Percentiles rank a stretch among this genome's conserved stretches.
Evolutionary conservation across 768 basidiomycete species (phyloP).

Genomic region (Leccinellum albellum): DNA sequence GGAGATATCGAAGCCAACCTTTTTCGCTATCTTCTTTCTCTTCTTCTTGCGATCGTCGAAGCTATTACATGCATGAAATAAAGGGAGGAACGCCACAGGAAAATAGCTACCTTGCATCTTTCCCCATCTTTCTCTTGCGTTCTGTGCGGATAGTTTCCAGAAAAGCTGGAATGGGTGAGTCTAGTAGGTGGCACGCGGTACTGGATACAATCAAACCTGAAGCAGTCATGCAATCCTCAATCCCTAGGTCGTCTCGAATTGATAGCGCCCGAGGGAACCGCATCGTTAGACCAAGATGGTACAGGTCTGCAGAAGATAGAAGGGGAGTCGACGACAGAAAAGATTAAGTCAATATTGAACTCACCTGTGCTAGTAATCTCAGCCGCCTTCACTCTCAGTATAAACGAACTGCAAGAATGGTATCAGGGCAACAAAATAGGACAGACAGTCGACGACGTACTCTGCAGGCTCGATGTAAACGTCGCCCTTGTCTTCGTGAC

Average conservation of each 20-base stretch:
- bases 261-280: conserved; percentile 85
- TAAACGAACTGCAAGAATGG: conserved; percentile 68
- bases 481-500: conserved; percentile 82
- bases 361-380: conserved; percentile 78
- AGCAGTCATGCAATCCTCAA: conserved; percentile 70
- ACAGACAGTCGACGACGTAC: conserved; percentile 38
- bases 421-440: background rate
- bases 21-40: conserved; percentile 25
- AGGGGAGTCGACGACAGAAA: background rate
- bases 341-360: conserved; percentile 4
- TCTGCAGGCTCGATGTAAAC: conserved; percentile 87
- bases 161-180: conserved; percentile 40
- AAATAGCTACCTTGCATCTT: conserved; percentile 44
- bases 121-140: conserved; percentile 74
- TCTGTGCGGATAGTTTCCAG: conserved; percentile 58
- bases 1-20: conserved; percentile 12
- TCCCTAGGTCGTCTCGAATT: conserved; percentile 74
- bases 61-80: conserved; percentile 12
- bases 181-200: background rate
- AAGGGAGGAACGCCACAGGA: background rate
- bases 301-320: conserved; percentile 53
- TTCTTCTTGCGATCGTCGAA: conserved; percentile 33
- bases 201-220: conserved; percentile 42
- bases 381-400: conserved; percentile 89
- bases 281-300: conserved; percentile 84